Conservation (phyloP, 129 eudicot genomes). For the Escallonia herrerae region DNA sequence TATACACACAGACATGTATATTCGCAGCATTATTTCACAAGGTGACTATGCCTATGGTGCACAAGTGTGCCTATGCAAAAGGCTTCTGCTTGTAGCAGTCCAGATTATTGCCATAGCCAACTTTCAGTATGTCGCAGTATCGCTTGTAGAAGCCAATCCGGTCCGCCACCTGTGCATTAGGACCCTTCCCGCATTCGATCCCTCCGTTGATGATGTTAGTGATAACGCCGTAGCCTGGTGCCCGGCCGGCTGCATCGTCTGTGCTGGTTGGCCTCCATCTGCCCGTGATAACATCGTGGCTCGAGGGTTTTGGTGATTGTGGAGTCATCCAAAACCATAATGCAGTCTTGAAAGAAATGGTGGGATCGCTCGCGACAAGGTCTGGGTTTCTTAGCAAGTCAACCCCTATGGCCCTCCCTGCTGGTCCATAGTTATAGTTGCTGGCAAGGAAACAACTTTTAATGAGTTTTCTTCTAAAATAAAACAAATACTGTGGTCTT, state of each 20-base stretch:
- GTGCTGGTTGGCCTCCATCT: conserved; percentile 21
- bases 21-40: too few relatives aligned
- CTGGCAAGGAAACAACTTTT: background rate
- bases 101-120: conserved; percentile 21
- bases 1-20: too few relatives aligned
- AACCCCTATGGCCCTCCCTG: conserved; percentile 10
- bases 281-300: conserved; percentile 22
- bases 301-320: conserved; percentile 27
- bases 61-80: conserved; percentile 2
- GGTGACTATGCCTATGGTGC: too few relatives aligned
- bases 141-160: conserved; percentile 26
- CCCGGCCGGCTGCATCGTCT: conserved; percentile 18
- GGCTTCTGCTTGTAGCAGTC: conserved; percentile 21
- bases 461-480: too few relatives aligned
- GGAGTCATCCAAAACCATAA: conserved; percentile 39
- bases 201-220: conserved; percentile 44
- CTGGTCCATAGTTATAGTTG: conserved; percentile 32
- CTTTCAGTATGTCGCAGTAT: conserved; percentile 19
- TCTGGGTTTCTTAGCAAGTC: conserved; percentile 25
- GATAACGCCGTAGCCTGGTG: conserved; percentile 26
- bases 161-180: conserved; percentile 1
- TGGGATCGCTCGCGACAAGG: conserved; percentile 6
- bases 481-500: too few relatives aligned
- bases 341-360: conserved; percentile 22
- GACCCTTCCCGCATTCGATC: conserved; percentile 17